phyloP scores from a whole-genome alignment of 2,329 filamentous ascomycete genomes.

The Cladophialophora carrionii region DNA sequence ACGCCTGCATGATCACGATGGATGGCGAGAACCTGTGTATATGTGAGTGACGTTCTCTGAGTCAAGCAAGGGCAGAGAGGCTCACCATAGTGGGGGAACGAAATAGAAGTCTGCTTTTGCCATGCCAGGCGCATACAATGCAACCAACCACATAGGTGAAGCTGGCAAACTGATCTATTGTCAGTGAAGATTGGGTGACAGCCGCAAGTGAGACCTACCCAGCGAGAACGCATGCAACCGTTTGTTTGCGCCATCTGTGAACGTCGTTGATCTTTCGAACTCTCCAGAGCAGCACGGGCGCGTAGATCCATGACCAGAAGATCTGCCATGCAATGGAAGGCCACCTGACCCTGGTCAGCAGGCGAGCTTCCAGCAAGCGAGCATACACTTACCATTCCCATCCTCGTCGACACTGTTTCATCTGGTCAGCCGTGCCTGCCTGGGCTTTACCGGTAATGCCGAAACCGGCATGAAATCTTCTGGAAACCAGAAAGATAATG shows the following conservation, averaged over 20 bases:
- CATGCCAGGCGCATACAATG: slow-evolving; percentile 56
- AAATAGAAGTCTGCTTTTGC: slow-evolving; percentile 55
- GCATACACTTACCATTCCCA: slow-evolving; percentile 63
- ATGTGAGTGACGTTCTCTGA: slow-evolving; percentile 20
- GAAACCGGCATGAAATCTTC: slow-evolving; percentile 63
- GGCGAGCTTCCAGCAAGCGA: slow-evolving; percentile 3
- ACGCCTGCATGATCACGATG: slow-evolving; percentile 65
- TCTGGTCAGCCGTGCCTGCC: slow-evolving; percentile 42
- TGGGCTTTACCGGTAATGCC: slow-evolving; percentile 56
- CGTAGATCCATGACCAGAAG: slow-evolving; percentile 65
- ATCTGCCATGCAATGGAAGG: slow-evolving; percentile 68
- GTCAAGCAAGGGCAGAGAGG: background rate
- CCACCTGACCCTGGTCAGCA: slow-evolving; percentile 49
- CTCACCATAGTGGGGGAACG: slow-evolving; percentile 64
- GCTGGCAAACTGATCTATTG: slow-evolving; percentile 59
- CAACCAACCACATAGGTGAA: slow-evolving; percentile 67
- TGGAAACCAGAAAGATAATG: slow-evolving; percentile 65
- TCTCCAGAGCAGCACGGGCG: slow-evolving; percentile 64
- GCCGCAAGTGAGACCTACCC: slow-evolving; percentile 41
- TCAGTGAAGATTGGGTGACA: slow-evolving; percentile 8
- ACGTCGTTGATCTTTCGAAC: slow-evolving; percentile 65
- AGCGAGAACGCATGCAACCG: slow-evolving; percentile 55
- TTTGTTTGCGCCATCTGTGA: slow-evolving; percentile 68
- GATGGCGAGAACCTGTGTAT: slow-evolving; percentile 57
- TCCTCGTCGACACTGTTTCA: slow-evolving; percentile 55